Base-by-base conservation (phyloP, 495 filamentous ascomycete genomes). In the Annulohypoxylon maeteangense region DNA sequence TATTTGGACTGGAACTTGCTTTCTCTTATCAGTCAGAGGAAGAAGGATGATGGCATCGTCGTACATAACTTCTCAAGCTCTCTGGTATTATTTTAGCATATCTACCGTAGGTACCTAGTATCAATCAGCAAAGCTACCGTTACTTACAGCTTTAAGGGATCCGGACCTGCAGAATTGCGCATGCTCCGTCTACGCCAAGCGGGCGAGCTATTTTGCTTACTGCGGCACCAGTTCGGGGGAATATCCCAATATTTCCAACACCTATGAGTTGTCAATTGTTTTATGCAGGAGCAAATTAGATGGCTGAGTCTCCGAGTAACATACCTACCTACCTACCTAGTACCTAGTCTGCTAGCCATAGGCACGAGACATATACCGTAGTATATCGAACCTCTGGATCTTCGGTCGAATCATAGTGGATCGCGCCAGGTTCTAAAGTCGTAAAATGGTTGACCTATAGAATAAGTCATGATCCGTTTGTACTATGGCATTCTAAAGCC, bases 231-330 rank as follows among this genome's bases (percentile, higher is more conserved):
- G 53, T 12, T 67, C 62, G 69, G 69, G 31, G 63, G 53, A 54
- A 64, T 48, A 42, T 67, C 69, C 59, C 63, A 58, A 66, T 65
- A 70, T 55, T 42, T 45, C 51, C 53, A 64, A 56, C 34, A 53
- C 31, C 25, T 57, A 23, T 68, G 60, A 65, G 60, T 60, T 72
- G 65, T 65, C 70, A 72, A 72, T 65, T 68, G n/a, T 53, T 44
- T 63, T 51, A 65, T 72, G 70, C 64, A 72, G 53, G 63, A 68
- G 64, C 38, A 72, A 67, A 72, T 72, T 67, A 56, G 59, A 55
- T 60, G 63, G 53, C 62, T 56, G 68, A 63, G 51, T 34, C 27
- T 14, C 42, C 38, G 32, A 64, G 27, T 34, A 47, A 56, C 48
- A 51, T 4, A 29, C 3, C 27, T n/a, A 40, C 14, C 10, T 4